phyloP scores from a whole-genome alignment of 139 green algal genomes.

The Tetradesmus lagerheimii region DNA sequence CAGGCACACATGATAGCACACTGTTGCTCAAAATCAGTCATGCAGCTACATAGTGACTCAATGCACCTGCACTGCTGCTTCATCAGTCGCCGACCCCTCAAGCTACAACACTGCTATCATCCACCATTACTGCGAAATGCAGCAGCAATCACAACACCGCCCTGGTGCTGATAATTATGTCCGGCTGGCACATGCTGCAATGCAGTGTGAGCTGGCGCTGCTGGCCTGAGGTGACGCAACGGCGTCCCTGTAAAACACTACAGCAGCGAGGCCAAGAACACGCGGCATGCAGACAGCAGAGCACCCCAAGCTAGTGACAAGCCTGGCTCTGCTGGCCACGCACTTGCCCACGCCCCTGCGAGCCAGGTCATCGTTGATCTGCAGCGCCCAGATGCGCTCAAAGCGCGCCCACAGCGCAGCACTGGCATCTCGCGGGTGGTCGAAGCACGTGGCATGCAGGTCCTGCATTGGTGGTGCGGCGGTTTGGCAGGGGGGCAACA shows the following conservation, averaged over 20 bases:
- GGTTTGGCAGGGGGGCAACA: too few relatives aligned
- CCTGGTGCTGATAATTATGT: too few relatives aligned
- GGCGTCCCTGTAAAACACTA: neutral
- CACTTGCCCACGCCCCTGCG: slow-evolving; percentile 21
- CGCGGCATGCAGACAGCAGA: neutral
- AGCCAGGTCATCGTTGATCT: slow-evolving; percentile 41
- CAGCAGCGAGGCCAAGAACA: neutral
- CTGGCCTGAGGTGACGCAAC: too few relatives aligned
- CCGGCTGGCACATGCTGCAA: too few relatives aligned
- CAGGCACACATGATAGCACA: neutral
- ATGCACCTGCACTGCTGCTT: neutral
- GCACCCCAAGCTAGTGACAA: neutral
- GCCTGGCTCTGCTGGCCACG: neutral
- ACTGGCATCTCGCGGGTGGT: neutral
- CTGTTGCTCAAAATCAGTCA: neutral
- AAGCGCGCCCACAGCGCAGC: slow-evolving; percentile 14
- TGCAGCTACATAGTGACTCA: too few relatives aligned
- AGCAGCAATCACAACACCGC: too few relatives aligned
- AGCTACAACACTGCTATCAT: too few relatives aligned
- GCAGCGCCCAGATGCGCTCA: slow-evolving; percentile 36
- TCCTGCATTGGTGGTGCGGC: neutral
- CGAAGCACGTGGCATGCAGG: slow-evolving; percentile 26
- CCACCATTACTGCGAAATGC: too few relatives aligned
- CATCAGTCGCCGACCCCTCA: too few relatives aligned
- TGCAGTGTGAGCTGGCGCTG: too few relatives aligned